Evolutionary conservation across 352 stramenopile species (phyloP), one percentile per base, ranked within the genome.

Genomic region (Thraustochytrium striatum): DNA sequence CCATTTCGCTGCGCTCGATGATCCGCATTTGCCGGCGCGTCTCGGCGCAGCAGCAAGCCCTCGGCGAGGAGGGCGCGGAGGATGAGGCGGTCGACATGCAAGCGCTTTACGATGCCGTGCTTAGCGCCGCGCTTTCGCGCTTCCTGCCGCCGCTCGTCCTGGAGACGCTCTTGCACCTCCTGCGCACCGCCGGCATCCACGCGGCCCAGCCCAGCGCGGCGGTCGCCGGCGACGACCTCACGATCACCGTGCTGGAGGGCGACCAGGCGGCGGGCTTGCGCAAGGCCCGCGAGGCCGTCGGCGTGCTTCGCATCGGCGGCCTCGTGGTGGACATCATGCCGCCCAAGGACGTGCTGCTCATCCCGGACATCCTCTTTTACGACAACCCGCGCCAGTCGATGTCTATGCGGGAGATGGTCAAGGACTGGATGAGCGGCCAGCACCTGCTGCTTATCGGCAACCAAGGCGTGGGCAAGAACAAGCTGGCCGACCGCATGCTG

Each of bases 391-490:
- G 91, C 78, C 92, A 97, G 79, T 91, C 89, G 1, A 78, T 79
- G 28, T 91, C 90, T 16, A 93, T 97, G 84, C 89, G 91, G 38
- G 86, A 89, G n/a, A 90, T 88, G 61, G 32, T 88, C 3, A 19
- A 73, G 79, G 89, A 94, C 72, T 87, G 91, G 47, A 88, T 89
- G 19, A 86, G 88, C 47, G 92, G 92, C 11, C 89, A 97, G 84
- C 87, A 94, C 62, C 84, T 98, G 69, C 83, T 98, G 38, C 84
- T 98, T 39, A 94, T 97, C 35, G 95, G 95, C 0, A 97, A 97
- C 84, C 94, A 98, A 87, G 90, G 89, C 33, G 92, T 97, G 2
- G 94, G 94, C 43, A 98, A 98, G 81, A 98, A 97, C 86, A 96
- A 95, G 61, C 86, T 98, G 36, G 91, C 91, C 21, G 94, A 98